Evolutionary conservation across 2,329 filamentous ascomycete genomes (phyloP).

Genomic region (Colletotrichum sp.): DNA sequence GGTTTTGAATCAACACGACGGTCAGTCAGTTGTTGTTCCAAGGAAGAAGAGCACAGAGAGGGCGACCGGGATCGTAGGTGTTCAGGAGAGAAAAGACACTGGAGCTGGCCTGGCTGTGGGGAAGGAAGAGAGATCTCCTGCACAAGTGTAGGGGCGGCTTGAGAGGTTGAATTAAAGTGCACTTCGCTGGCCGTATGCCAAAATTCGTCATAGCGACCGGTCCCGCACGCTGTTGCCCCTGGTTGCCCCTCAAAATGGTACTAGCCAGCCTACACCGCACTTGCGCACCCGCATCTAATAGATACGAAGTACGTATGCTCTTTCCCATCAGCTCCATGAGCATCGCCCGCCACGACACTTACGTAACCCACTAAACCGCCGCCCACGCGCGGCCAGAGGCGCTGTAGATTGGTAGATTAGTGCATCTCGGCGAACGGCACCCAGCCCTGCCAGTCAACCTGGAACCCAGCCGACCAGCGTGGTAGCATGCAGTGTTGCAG

Average conservation of each 20-base stretch:
- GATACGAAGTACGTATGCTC: conserved; percentile 11
- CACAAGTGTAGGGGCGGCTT: conserved; percentile 12
- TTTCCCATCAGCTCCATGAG: not conserved
- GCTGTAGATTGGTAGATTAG: conserved; percentile 16
- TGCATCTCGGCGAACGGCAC: not conserved
- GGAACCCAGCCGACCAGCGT: not conserved
- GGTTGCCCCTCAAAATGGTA: conserved; percentile 19
- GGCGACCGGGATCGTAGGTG: conserved; percentile 7
- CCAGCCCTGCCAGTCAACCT: not conserved
- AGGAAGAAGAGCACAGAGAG: not conserved
- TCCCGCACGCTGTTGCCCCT: conserved; percentile 13
- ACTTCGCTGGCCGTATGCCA: conserved; percentile 14
- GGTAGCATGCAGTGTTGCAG: not conserved
- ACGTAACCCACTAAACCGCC: not conserved
- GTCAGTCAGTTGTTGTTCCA: conserved; percentile 4
- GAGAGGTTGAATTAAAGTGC: conserved; percentile 19
- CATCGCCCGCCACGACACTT: not conserved
- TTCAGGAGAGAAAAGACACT: not conserved
- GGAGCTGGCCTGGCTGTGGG: conserved; percentile 9
- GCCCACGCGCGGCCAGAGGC: not conserved
- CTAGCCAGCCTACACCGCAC: conserved; percentile 16
- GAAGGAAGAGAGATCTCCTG: conserved; percentile 16
- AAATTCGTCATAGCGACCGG: conserved; percentile 21
- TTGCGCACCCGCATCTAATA: not conserved
- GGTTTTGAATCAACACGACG: not conserved